Base-by-base conservation (phyloP, 805 yeast species). In the Clavispora fructus region DNA sequence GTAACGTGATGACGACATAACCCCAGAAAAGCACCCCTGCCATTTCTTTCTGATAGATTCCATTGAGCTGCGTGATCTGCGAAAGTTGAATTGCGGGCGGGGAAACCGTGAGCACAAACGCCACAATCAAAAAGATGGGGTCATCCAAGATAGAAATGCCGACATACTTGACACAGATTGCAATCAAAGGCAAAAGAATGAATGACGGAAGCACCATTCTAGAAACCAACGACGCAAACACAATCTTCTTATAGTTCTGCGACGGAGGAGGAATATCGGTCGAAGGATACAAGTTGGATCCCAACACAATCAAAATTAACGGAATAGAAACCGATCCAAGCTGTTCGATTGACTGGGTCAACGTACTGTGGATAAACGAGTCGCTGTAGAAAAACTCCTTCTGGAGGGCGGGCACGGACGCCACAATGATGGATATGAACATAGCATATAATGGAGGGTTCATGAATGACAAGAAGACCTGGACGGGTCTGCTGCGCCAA, bases 11-110 rank as follows among this genome's bases (percentile, higher is more conserved):
- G 2, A 86, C 75, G 14, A 80, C 92, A 55, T 86, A 86, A 6
- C 94, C 92, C 86, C 91, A 86, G 53, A 86, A 86, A 52, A 86
- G 68, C 14, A 86, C 85, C 27, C 88, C 88, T 0, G 87, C 83
- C 92, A 86, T 86, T 63, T 86, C 95, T 57, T 78, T 82, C 60
- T 86, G 91, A 62, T 78, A 86, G 40, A 85, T 71, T 54, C 80
- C 83, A 61, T 86, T 86, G 56, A 86, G 68, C 59, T 85, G 92
- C 45, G 89, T 84, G 50, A 86, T 86, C 60, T 86, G 95, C 23
- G 90, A 83, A 46, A 86, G 69, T 64, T 86, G 95, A 53, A 86
- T 85, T 5, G 92, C 94, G 2, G 95, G 94, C 3, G 95, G 94
- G 1, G 90, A 79, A 3, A 85, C 79, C 1, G 91, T 85, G 51